Evolutionary conservation across 768 basidiomycete species (phyloP), one percentile per base, ranked within the genome.

Genomic region (Boletus rubroflammeus): DNA sequence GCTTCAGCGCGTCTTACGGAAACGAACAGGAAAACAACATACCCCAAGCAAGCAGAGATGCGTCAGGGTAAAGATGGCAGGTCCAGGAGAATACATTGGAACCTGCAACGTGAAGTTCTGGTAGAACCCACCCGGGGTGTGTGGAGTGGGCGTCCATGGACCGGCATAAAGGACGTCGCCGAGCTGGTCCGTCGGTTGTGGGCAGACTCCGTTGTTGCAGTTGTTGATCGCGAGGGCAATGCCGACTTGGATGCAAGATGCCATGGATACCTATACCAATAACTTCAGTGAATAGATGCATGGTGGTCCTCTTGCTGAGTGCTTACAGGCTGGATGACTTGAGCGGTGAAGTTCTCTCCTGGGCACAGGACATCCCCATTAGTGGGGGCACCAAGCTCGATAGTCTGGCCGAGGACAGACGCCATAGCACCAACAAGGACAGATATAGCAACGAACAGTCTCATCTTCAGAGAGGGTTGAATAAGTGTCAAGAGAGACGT

Each of bases 11-110:
- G 14, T 15, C 14, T 14, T 9, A 41, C 39, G 9, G 13, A 36
- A 23, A 15, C 11, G 2, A 36, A 26, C 3, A 6, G 5, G 25
- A 36, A 21, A 36, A 21, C 5, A 19, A 57, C 64, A 14, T 47
- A 68, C 67, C 55, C 69, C 69, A 29, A 71, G 50, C 54, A 71
- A 53, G 54, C 69, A 65, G 11, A 67, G 51, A 29, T 69, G 69
- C 0, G 65, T 67, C 55, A 69, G 50, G 8, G 67, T 67, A 44
- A 71, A 67, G 36, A 69, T 56, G 31, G 69, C 67, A 26, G 52
- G 63, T 49, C 69, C 69, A 13, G 47, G 0, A 1, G 40, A 1
- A n/a, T 47, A 58, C 4, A 13, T 0, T 0, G 60, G 9, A 4
- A 69, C 21, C n/a, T 57, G 58, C 15, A 71, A 14, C 14, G 61